Conservation (phyloP, 768 basidiomycete species). For the Lactarius trivialis region DNA sequence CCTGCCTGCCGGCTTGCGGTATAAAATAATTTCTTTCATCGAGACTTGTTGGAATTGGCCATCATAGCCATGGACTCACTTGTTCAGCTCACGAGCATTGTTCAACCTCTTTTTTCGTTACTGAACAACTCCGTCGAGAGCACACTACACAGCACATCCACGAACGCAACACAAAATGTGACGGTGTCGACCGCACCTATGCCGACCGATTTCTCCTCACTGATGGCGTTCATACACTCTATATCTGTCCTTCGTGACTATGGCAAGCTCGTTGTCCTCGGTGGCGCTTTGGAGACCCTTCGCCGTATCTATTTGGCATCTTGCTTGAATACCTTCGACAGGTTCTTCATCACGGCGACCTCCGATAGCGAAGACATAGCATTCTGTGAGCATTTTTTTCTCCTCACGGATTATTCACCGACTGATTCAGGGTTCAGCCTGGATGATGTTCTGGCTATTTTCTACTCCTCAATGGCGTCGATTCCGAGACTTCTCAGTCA, state of each 20-base stretch:
- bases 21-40: constrained; percentile 2
- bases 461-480: constrained; percentile 53
- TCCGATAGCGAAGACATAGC: constrained; percentile 54
- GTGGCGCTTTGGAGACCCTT: constrained; percentile 52
- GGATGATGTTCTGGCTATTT: constrained; percentile 68
- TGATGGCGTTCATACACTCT: constrained; percentile 43
- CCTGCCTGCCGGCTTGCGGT: not conserved
- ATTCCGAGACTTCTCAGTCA: constrained; percentile 47
- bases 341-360: constrained; percentile 56
- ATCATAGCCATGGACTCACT: constrained; percentile 13
- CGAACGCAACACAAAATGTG: not conserved
- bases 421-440: constrained; percentile 36
- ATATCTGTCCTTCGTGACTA: constrained; percentile 54
- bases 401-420: constrained; percentile 1
- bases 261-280: constrained; percentile 55
- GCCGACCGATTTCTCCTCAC: constrained; percentile 29
- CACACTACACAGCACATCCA: not conserved
- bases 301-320: constrained; percentile 40
- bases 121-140: constrained; percentile 1
- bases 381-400: constrained; percentile 40
- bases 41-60: not conserved
- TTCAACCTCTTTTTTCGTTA: constrained; percentile 5
- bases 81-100: not conserved
- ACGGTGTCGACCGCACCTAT: constrained; percentile 2
- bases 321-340: constrained; percentile 41